phyloP scores from a whole-genome alignment of 2,329 filamentous ascomycete species.

The Clarireedia hainanense region DNA sequence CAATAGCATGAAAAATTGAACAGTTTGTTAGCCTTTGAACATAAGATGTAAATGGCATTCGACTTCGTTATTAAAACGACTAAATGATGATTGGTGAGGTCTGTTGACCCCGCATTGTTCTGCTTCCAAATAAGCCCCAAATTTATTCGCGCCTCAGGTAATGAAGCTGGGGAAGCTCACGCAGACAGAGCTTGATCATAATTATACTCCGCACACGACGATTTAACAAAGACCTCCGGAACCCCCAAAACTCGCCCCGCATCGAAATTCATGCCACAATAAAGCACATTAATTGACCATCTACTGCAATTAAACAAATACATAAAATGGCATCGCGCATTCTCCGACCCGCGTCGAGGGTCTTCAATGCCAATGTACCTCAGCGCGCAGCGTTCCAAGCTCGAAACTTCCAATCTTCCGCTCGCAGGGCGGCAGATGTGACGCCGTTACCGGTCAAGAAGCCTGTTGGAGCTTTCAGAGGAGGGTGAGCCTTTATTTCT shows the following conservation, averaged over 20 bases:
- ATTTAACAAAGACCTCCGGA: neutral
- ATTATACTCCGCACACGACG: neutral
- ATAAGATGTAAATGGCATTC: too few relatives aligned
- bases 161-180: slow-evolving; percentile 2
- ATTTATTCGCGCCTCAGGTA: slow-evolving; percentile 5
- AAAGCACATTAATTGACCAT: neutral
- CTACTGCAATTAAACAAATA: neutral
- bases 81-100: neutral
- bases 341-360: slow-evolving; percentile 29
- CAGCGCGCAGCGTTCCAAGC: slow-evolving; percentile 18
- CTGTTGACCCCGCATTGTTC: slow-evolving; percentile 3
- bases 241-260: neutral
- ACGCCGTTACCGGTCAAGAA: slow-evolving; percentile 46
- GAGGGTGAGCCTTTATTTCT: slow-evolving; percentile 48
- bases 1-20: neutral
- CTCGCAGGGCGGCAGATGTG: slow-evolving; percentile 20
- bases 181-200: slow-evolving; percentile 6
- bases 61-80: too few relatives aligned
- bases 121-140: neutral
- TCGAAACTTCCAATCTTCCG: slow-evolving; percentile 32
- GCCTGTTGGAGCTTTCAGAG: slow-evolving; percentile 63
- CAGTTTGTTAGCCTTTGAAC: neutral
- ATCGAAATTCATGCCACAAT: too few relatives aligned
- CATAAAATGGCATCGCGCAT: slow-evolving; percentile 37
- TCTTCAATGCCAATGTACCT: slow-evolving; percentile 13